A percentile compares a stretch with the other conserved stretches of the same genome.
Conservation (phyloP, 2,329 filamentous ascomycete genomes). For the Zasmidium angulare region DNA sequence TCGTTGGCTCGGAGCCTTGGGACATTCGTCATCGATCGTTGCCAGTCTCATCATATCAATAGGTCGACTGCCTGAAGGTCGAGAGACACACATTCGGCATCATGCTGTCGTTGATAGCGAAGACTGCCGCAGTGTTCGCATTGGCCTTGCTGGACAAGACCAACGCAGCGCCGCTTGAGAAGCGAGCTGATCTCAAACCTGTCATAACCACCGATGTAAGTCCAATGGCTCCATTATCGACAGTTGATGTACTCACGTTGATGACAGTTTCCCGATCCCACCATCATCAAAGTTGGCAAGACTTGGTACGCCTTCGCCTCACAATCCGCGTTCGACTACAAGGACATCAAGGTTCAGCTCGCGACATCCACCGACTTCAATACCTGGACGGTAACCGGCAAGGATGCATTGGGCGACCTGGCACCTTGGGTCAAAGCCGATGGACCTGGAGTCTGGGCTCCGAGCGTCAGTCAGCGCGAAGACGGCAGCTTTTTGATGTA, state of each 20-base stretch:
- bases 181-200: constrained; percentile 11
- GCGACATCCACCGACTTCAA: constrained; percentile 36
- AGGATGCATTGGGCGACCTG: constrained; percentile 33
- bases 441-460: constrained; percentile 36
- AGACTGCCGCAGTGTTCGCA: not conserved
- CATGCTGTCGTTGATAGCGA: not conserved
- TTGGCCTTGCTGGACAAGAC: not conserved
- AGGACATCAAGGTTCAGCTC: constrained; percentile 34
- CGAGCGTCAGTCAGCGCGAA: constrained; percentile 30
- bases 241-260: not conserved
- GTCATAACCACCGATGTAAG: constrained; percentile 21
- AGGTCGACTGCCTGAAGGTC: not conserved
- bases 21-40: not conserved
- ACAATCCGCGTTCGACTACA: constrained; percentile 24
- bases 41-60: not conserved
- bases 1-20: not conserved
- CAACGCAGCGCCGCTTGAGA: constrained; percentile 9
- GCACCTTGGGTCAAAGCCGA: constrained; percentile 30
- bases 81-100: not conserved
- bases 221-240: not conserved
- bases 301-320: constrained; percentile 41
- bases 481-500: constrained; percentile 32
- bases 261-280: constrained; percentile 38
- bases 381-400: constrained; percentile 28
- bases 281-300: constrained; percentile 32